These are phyloP conservation scores for Evernia prunastri DNA, from an alignment of 495 filamentous ascomycete species.

Conservation along the genomic window DNA sequence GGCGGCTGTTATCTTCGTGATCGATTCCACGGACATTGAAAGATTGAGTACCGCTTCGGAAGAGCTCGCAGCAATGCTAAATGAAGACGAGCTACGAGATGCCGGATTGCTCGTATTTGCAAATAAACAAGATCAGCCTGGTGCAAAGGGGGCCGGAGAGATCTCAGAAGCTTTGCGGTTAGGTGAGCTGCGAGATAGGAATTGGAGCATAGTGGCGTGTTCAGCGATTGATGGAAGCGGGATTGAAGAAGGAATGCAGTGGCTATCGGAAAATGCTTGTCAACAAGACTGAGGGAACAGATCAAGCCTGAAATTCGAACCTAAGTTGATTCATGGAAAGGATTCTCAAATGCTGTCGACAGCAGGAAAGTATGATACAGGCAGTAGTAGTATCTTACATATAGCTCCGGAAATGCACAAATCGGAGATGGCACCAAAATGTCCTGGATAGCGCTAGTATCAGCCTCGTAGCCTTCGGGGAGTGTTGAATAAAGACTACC, in stretches of 20 bases:
- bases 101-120: conserved; percentile 91
- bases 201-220: conserved; percentile 98
- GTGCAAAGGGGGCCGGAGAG: conserved; percentile 91
- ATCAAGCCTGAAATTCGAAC: no score
- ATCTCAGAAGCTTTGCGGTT: conserved; percentile 88
- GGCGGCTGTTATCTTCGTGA: conserved; percentile 97
- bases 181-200: conserved; percentile 86
- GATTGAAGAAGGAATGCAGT: conserved; percentile 96
- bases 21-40: conserved; percentile 95
- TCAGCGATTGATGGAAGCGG: conserved; percentile 93
- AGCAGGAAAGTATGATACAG: no score
- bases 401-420: no score
- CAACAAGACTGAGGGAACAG: conserved; percentile 17
- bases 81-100: conserved; percentile 91
- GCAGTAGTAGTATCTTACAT: no score
- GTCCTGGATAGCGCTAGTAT: no score
- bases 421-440: no score
- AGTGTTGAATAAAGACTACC: no score
- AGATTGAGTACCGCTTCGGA: conserved; percentile 86
- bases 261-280: no score
- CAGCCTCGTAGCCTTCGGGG: no score
- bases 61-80: conserved; percentile 89
- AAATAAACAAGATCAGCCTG: conserved; percentile 98
- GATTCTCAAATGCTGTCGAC: no score
- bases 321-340: no score